phyloP scores from a whole-genome alignment of 1,284 basidiomycete species.

The Apiotrichum brassicae region DNA sequence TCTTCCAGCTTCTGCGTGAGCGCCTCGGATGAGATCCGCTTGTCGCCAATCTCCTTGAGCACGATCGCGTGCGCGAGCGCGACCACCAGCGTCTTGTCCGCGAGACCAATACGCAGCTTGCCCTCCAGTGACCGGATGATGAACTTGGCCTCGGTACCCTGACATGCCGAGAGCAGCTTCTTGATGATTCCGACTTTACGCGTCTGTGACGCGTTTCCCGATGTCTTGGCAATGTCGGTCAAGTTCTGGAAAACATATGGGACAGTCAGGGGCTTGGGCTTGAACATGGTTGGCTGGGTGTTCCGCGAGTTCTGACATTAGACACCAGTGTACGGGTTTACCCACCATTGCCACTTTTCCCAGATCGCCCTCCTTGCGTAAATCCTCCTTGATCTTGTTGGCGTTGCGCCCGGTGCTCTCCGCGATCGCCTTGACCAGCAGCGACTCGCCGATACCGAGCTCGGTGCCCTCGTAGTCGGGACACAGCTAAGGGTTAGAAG shows the following conservation, averaged over 20 bases:
- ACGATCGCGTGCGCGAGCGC: conserved; percentile 81
- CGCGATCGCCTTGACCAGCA: conserved; percentile 91
- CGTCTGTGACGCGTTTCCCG: conserved; percentile 81
- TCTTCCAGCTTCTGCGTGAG: conserved; percentile 71
- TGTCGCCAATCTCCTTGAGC: conserved; percentile 68
- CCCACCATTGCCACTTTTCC: conserved; percentile 88
- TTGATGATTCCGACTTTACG: conserved; percentile 96
- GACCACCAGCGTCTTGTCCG: conserved; percentile 85
- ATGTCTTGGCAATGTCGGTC: conserved; percentile 75
- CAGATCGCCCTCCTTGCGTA: conserved; percentile 90
- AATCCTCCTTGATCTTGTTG: conserved; percentile 77
- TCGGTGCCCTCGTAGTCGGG: conserved; percentile 96
- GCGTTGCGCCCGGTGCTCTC: conserved; percentile 86
- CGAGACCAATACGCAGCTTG: conserved; percentile 94
- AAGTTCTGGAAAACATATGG: conserved; percentile 79
- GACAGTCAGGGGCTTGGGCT: conserved; percentile 82
- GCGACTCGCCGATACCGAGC: conserved; percentile 90
- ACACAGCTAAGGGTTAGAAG: conserved; percentile 56
- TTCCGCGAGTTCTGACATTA: conserved; percentile 73
- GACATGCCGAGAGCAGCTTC: conserved; percentile 85
- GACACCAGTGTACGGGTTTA: conserved; percentile 1
- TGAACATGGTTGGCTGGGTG: conserved; percentile 91
- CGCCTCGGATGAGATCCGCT: conserved; percentile 68
- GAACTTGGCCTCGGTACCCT: conserved; percentile 81
- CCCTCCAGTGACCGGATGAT: conserved; percentile 93